Conservation (phyloP, 192 early-diverging fungal genomes). For the Kickxella alabastrina region DNA sequence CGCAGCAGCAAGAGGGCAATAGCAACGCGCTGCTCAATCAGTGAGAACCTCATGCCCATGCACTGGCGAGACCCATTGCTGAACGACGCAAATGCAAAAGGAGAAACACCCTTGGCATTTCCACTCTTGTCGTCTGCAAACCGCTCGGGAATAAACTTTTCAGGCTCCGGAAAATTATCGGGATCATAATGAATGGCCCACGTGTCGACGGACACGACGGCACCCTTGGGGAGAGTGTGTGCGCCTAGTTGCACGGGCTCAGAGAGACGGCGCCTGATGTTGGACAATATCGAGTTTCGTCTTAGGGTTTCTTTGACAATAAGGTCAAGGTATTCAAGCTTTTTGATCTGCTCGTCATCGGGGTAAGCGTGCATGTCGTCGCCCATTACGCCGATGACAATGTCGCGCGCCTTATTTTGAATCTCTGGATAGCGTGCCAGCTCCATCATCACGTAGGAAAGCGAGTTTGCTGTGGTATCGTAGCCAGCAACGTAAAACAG, state of each 20-base stretch:
- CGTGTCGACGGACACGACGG: conserved; percentile 54
- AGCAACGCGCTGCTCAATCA: conserved; percentile 58
- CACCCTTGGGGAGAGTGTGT: conserved; percentile 52
- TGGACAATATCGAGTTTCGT: conserved; percentile 37
- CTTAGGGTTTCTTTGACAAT: conserved; percentile 54
- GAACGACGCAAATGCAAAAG: conserved; percentile 57
- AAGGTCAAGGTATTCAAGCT: conserved; percentile 49
- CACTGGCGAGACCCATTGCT: conserved; percentile 56
- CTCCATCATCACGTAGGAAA: conserved; percentile 45
- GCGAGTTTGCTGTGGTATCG: conserved; percentile 44
- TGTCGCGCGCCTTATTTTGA: conserved; percentile 40
- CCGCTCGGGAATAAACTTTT: conserved; percentile 53
- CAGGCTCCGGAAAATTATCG: conserved; percentile 49
- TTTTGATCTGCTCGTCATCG: conserved; percentile 49
- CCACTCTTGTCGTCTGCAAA: too few species aligned
- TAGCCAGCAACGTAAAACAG: conserved; percentile 60
- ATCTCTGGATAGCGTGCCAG: conserved; percentile 50
- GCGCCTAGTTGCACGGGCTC: conserved; percentile 48
- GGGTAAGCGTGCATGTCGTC: conserved; percentile 52
- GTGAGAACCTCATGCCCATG: conserved; percentile 57
- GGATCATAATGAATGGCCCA: conserved; percentile 56
- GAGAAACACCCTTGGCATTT: background rate
- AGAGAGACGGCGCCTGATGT: conserved; percentile 37
- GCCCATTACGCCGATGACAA: conserved; percentile 43
- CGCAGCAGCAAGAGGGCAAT: conserved; percentile 53